phyloP scores from a whole-genome alignment of 1,284 basidiomycete species.

The Puccinia horiana region DNA sequence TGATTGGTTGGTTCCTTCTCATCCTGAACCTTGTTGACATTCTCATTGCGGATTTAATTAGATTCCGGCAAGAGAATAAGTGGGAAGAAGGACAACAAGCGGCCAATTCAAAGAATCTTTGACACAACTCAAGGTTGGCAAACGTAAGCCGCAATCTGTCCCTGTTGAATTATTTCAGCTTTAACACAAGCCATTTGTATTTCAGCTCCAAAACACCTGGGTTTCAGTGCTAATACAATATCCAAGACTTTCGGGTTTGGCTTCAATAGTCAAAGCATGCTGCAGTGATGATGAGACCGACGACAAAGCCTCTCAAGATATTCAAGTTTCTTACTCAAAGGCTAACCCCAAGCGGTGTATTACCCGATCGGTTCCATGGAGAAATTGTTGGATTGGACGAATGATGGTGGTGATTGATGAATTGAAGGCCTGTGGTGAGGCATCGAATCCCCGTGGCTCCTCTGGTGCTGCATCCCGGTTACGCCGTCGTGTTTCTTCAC shows the following conservation, averaged over 20 bases:
- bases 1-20: background rate
- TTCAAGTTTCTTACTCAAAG: too few species aligned
- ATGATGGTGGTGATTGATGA: too few species aligned
- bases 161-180: background rate
- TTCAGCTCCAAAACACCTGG: background rate
- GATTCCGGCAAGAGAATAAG: constrained; percentile 17
- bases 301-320: background rate
- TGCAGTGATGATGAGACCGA: constrained; percentile 27
- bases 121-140: background rate
- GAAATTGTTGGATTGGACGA: background rate
- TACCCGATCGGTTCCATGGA: too few species aligned
- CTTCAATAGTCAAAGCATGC: constrained; percentile 22
- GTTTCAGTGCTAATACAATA: background rate
- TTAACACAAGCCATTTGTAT: background rate
- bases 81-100: background rate
- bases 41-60: background rate
- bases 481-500: background rate
- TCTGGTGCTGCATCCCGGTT: constrained; percentile 8
- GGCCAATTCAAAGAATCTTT: background rate
- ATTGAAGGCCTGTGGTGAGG: background rate
- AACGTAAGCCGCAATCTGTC: background rate
- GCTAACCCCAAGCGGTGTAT: too few species aligned
- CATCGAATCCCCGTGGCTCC: background rate
- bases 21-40: background rate
- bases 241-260: constrained; percentile 1